A percentile compares a stretch with the other conserved stretches of the same genome.
Conservation (phyloP, 345 rosid species). For the Crucihimalaya himalaica region DNA sequence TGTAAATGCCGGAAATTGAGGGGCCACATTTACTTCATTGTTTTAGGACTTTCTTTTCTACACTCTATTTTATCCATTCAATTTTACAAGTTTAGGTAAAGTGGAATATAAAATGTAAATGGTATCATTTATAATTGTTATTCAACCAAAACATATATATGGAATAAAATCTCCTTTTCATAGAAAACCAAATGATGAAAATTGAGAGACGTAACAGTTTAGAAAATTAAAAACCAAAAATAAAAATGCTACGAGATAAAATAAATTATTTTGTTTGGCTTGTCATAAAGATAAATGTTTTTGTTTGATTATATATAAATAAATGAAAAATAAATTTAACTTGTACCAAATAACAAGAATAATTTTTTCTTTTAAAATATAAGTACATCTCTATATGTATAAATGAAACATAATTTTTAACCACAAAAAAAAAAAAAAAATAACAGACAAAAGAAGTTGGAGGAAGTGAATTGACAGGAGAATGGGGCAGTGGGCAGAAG, state of each 20-base stretch:
- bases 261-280: not conserved
- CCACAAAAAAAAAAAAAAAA: not conserved
- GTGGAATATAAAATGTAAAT: too few relatives aligned
- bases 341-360: not conserved
- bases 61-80: not conserved
- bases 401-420: not conserved
- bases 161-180: not conserved
- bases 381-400: not conserved
- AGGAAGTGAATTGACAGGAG: constrained; percentile 30
- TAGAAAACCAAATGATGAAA: not conserved
- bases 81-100: constrained; percentile 12
- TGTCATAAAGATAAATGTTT: not conserved
- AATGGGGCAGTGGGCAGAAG: constrained; percentile 19
- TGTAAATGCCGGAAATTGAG: constrained; percentile 20
- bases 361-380: not conserved
- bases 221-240: not conserved
- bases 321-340: not conserved
- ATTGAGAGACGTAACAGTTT: not conserved
- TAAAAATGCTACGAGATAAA: not conserved
- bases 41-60: not conserved
- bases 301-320: not conserved
- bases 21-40: constrained; percentile 30
- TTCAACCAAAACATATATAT: not conserved
- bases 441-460: not conserved
- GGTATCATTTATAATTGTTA: too few relatives aligned